Evolutionary conservation across 192 early-diverging fungal genomes (phyloP), one percentile per base, ranked within the genome.

Genomic region (Linnemannia exigua): DNA sequence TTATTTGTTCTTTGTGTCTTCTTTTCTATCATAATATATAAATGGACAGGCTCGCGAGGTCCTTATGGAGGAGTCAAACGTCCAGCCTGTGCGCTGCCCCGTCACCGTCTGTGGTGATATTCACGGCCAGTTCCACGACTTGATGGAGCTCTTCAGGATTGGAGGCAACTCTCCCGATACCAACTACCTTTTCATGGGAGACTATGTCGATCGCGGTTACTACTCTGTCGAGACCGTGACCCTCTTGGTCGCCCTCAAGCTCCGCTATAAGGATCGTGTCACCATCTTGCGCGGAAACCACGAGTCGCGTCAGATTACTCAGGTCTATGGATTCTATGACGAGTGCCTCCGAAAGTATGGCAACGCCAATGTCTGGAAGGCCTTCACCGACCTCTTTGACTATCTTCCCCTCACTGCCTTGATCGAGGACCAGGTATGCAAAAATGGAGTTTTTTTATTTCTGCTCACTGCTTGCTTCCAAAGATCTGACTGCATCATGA

Each of bases 261-360:
- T 98, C 44, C 91, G 96, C 74, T 96, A 96, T 86, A 95, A 93
- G 77, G 95, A 97, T 87, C 92, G 96, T 58, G 96, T 99, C 80
- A 98, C 97, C 14, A 95, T 99, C 79, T 93, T 99, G 74, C 94
- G 99, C 69, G 99, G 99, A 46, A 99, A 99, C 91, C 99, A 99
- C 85, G 99, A 99, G 92, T 96, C 95, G 78, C 92, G 99, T 36
- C 98, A 99, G 91, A 99, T 99, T 75, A 99, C 99, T 5, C 98
- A 99, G 91, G 97, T 98, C 15, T 99, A 99, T 88, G 98, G 98
- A 61, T 99, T 99, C 89, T 99, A 99, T 87, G 98, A 98, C 90
- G 99, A 99, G 90, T 99, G 98, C 80, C 83, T 99, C 82, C 94
- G 97, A 73, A 99, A 99, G 88, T 99, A 99, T 87, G 99, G 99